Percentiles rank a stretch among this genome's conserved stretches.
Evolutionary conservation across 1,139 yeast species (phyloP).

Genomic region (Dujonia santamariae): DNA sequence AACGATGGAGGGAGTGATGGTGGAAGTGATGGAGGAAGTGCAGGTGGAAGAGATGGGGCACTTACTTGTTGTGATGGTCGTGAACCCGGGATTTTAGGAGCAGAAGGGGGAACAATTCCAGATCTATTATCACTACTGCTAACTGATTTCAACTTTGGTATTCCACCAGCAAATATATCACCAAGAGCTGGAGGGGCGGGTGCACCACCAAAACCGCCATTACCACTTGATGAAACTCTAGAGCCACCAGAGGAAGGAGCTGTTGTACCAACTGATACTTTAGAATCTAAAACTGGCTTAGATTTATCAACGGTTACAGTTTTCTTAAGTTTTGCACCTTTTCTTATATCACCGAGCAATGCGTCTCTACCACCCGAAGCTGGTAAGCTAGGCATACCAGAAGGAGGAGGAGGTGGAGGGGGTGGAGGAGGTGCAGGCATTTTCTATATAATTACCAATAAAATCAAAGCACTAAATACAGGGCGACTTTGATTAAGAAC

Average conservation of each 20-base stretch:
- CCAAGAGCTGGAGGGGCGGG: slow-evolving; percentile 46
- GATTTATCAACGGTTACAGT: slow-evolving; percentile 54
- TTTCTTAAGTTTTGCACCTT: slow-evolving; percentile 72
- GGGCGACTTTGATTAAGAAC: too few species aligned
- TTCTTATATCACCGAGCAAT: slow-evolving; percentile 78
- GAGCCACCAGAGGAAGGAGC: slow-evolving; percentile 14
- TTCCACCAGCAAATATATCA: slow-evolving; percentile 81
- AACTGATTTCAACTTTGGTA: slow-evolving; percentile 71
- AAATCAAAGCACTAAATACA: too few species aligned
- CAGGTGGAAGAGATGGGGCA: slow-evolving; percentile 21
- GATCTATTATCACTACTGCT: slow-evolving; percentile 39
- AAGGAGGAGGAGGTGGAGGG: slow-evolving; percentile 18
- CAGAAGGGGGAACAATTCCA: slow-evolving; percentile 38
- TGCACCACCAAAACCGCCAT: slow-evolving; percentile 1
- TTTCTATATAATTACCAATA: too few species aligned
- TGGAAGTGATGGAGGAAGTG: slow-evolving; percentile 18
- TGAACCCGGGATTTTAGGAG: slow-evolving; percentile 31
- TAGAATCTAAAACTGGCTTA: slow-evolving; percentile 38
- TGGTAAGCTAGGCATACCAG: slow-evolving; percentile 32
- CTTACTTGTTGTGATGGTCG: slow-evolving; percentile 9
- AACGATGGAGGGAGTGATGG: slow-evolving; percentile 13
- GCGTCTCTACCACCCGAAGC: slow-evolving; percentile 65
- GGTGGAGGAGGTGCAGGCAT: slow-evolving; percentile 36
- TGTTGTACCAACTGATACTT: slow-evolving; percentile 18
- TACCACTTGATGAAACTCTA: slow-evolving; percentile 12